These are phyloP conservation scores for Nepenthes gracilis DNA, from an alignment of 148 eudicot genomes.

Conservation along the genomic window DNA sequence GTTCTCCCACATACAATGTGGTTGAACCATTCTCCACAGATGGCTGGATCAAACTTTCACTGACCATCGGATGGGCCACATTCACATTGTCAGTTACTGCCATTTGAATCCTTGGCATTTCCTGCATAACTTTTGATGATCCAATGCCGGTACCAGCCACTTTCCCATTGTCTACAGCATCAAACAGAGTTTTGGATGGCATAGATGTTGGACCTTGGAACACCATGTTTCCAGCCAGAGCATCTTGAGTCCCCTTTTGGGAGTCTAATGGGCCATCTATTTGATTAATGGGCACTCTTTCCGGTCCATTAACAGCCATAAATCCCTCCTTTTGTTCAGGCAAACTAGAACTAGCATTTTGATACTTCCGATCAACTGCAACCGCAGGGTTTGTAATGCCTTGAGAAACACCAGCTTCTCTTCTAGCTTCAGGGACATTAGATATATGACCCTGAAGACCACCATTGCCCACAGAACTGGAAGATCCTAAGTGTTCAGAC, in stretches of 20 bases:
- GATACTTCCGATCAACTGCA: slow-evolving; percentile 28
- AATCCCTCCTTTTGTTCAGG: slow-evolving; percentile 30
- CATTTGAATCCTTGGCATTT: slow-evolving; percentile 29
- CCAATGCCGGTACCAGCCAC: slow-evolving; percentile 24
- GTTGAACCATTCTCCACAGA: slow-evolving; percentile 63
- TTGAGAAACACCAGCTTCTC: slow-evolving; percentile 20
- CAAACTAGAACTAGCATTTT: slow-evolving; percentile 19
- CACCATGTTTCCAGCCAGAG: slow-evolving; percentile 29
- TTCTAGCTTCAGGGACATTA: slow-evolving; percentile 31
- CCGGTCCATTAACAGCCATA: slow-evolving; percentile 22
- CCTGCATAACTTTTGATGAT: slow-evolving; percentile 27
- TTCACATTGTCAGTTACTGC: slow-evolving; percentile 28
- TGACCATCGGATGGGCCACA: slow-evolving; percentile 24
- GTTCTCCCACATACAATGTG: slow-evolving; percentile 84
- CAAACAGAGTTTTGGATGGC: slow-evolving; percentile 25
- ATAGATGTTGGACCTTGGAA: slow-evolving; percentile 37
- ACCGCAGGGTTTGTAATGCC: slow-evolving; percentile 20
- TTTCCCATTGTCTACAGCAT: slow-evolving; percentile 8
- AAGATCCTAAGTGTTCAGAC: slow-evolving; percentile 34
- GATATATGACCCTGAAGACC: slow-evolving; percentile 37
- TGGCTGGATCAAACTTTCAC: slow-evolving; percentile 43
- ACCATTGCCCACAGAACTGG: slow-evolving; percentile 28
- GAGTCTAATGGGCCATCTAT: slow-evolving; percentile 11
- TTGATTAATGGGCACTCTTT: slow-evolving; percentile 21
- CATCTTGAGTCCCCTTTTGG: slow-evolving; percentile 31